Conservation (phyloP, 495 filamentous ascomycete species). For the Neurospora sp. region DNA sequence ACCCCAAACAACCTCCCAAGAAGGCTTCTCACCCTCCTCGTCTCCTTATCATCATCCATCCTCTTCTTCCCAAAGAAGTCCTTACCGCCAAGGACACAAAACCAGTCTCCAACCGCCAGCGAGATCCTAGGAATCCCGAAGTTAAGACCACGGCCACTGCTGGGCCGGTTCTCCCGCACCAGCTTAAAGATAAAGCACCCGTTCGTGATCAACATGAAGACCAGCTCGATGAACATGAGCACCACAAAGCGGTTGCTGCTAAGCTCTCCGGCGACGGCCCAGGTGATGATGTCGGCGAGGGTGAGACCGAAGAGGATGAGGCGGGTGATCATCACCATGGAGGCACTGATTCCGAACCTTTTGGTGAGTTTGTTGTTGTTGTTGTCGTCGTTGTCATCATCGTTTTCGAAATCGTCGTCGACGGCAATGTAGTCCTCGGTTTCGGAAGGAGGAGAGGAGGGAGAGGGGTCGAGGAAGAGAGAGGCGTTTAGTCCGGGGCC, state of each 20-base stretch:
- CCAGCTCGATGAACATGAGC: constrained; percentile 1
- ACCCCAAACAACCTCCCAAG: background rate
- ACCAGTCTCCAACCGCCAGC: constrained; percentile 5
- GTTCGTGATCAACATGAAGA: constrained; percentile 5
- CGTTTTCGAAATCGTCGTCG: background rate
- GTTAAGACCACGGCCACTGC: background rate
- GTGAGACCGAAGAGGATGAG: background rate
- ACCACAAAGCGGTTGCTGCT: background rate
- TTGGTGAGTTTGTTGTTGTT: background rate
- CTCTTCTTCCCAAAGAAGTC: too few species aligned
- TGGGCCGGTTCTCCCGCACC: background rate
- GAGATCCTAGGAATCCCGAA: background rate
- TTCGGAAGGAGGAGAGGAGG: background rate
- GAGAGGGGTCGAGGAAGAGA: background rate
- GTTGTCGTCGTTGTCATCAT: background rate
- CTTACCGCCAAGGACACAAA: background rate
- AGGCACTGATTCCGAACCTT: background rate
- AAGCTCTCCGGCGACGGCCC: background rate
- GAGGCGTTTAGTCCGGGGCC: background rate
- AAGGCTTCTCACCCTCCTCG: background rate
- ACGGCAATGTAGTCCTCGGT: background rate
- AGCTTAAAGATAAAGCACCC: background rate
- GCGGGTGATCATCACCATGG: background rate
- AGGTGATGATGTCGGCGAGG: constrained; percentile 5
- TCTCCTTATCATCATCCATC: background rate